Percentiles rank a stretch among this genome's conserved stretches.
phyloP scores from a whole-genome alignment of 495 filamentous ascomycete species.

The Penicillium waksmanii region DNA sequence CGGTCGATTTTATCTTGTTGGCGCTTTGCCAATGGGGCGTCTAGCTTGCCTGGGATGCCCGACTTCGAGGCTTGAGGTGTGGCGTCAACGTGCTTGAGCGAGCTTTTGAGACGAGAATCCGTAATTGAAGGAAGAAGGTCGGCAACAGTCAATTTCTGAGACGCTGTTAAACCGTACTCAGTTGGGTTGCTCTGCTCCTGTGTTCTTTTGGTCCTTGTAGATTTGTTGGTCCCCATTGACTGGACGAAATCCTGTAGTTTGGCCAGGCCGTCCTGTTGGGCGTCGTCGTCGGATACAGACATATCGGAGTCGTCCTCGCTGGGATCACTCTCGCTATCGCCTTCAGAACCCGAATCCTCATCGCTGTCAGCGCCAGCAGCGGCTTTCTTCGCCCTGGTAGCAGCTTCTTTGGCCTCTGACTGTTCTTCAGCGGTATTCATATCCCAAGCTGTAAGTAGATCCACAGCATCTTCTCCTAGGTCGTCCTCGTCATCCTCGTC shows the following conservation, averaged over 20 bases:
- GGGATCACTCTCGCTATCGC: conserved; percentile 53
- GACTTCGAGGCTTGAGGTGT: conserved; percentile 47
- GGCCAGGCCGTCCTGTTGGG: conserved; percentile 60
- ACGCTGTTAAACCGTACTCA: conserved; percentile 60
- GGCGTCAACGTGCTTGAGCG: conserved; percentile 66
- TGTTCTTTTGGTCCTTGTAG: conserved; percentile 35
- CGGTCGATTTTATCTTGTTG: conserved; percentile 89
- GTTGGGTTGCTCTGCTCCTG: conserved; percentile 60
- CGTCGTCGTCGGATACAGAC: conserved; percentile 62
- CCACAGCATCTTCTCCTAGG: conserved; percentile 83
- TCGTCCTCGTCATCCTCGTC: conserved; percentile 56
- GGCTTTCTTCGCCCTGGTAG: conserved; percentile 36
- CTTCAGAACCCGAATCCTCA: conserved; percentile 39
- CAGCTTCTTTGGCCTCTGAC: conserved; percentile 36
- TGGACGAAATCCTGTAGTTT: conserved; percentile 73
- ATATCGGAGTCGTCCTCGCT: conserved; percentile 53
- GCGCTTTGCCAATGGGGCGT: conserved; percentile 82
- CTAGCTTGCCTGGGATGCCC: conserved; percentile 71
- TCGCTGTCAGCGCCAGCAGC: conserved; percentile 35
- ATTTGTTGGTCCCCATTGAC: conserved; percentile 55
- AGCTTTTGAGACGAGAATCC: conserved; percentile 76
- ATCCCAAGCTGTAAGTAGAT: conserved; percentile 81
- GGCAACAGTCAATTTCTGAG: conserved; percentile 75
- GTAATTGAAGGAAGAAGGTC: conserved; percentile 76
- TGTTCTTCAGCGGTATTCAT: conserved; percentile 61